Percentiles rank a stretch among this genome's conserved stretches.
These are phyloP conservation scores for Misopates orontium DNA, from an alignment of 257 asterid genomes.

Conservation along the genomic window DNA sequence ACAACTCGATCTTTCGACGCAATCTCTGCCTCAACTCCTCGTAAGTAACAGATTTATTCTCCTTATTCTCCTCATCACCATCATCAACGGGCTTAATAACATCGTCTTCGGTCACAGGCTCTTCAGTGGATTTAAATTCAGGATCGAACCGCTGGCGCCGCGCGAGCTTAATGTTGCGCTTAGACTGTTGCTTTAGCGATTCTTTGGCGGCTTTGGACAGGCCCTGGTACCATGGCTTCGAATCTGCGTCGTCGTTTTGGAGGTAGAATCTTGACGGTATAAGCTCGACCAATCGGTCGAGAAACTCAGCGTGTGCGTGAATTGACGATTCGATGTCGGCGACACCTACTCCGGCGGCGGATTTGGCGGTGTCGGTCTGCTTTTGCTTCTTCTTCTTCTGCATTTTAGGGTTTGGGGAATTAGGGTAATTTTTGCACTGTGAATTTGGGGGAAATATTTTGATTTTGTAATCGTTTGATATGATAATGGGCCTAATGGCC, in stretches of 20 bases:
- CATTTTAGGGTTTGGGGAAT: conserved; percentile 26
- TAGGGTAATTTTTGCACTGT: too few relatives aligned
- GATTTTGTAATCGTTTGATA: too few relatives aligned
- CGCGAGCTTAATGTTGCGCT: conserved; percentile 57
- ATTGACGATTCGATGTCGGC: conserved; percentile 32
- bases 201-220: conserved; percentile 82
- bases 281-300: conserved; percentile 62
- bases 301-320: conserved; percentile 48
- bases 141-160: conserved; percentile 89
- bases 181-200: conserved; percentile 61
- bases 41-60: conserved; percentile 59
- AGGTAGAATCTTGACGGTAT: conserved; percentile 83
- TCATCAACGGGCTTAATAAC: conserved; percentile 23
- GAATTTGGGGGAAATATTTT: too few relatives aligned
- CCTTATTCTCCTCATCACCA: conserved; percentile 31
- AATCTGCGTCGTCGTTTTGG: conserved; percentile 60
- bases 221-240: conserved; percentile 77
- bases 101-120: neutral
- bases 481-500: too few relatives aligned
- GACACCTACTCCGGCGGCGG: neutral
- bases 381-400: conserved; percentile 56
- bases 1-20: conserved; percentile 56
- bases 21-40: conserved; percentile 68
- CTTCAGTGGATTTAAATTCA: conserved; percentile 44
- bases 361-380: conserved; percentile 9